These are phyloP conservation scores for Xylaria sp. DNA, from an alignment of 2,329 filamentous ascomycete genomes.

Conservation along the genomic window DNA sequence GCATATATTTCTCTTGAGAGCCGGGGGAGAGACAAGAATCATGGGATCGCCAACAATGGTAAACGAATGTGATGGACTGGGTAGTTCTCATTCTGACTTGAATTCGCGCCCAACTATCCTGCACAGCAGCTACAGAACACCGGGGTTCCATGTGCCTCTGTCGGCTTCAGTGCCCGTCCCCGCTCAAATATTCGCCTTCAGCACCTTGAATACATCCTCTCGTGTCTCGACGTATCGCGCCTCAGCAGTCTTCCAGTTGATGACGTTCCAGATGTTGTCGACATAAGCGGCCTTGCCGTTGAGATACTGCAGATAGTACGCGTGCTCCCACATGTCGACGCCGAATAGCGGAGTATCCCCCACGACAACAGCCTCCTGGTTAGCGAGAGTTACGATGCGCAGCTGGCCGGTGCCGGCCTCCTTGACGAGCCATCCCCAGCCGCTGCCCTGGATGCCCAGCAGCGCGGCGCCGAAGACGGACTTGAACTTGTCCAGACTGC, in stretches of 20 bases:
- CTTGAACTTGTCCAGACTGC: conserved; percentile 73
- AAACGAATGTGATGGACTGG: background rate
- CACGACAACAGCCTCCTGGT: conserved; percentile 79
- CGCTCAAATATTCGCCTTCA: conserved; percentile 46
- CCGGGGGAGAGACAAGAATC: background rate
- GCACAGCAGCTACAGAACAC: background rate
- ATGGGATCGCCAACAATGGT: background rate
- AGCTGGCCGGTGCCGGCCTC: conserved; percentile 69
- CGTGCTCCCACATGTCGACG: conserved; percentile 94
- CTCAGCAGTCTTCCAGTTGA: conserved; percentile 81
- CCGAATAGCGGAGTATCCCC: conserved; percentile 77
- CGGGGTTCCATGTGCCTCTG: background rate
- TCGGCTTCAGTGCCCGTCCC: background rate
- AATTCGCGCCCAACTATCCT: background rate
- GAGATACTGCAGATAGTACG: conserved; percentile 87
- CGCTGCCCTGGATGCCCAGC: conserved; percentile 81
- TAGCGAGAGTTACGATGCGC: conserved; percentile 82
- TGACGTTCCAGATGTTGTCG: conserved; percentile 80
- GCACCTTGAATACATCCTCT: conserved; percentile 48
- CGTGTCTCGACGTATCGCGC: conserved; percentile 61
- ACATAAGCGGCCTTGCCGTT: conserved; percentile 81
- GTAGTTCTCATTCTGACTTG: background rate
- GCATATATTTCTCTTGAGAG: background rate
- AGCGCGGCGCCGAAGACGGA: conserved; percentile 73
- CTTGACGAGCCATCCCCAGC: conserved; percentile 88